Evolutionary conservation across 1,284 basidiomycete genomes (phyloP).

Genomic region (Polyporus tsugae): DNA sequence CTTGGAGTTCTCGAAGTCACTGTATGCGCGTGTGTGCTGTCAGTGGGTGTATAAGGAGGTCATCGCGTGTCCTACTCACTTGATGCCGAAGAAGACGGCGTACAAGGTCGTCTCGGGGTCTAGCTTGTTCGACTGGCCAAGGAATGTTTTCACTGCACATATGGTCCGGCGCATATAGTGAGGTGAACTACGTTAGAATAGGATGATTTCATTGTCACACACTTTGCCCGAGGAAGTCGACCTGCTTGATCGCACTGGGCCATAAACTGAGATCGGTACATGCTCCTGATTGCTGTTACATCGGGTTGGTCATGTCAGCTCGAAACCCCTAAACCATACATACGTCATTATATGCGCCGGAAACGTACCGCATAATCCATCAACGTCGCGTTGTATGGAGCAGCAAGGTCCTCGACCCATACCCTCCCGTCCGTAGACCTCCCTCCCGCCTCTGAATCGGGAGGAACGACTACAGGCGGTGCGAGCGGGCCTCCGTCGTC

Average conservation of each 20-base stretch:
- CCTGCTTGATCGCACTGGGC: conserved; percentile 35
- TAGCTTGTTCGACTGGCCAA: conserved; percentile 43
- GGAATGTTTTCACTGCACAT: conserved; percentile 38
- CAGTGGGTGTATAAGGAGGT: neutral
- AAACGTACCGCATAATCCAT: conserved; percentile 54
- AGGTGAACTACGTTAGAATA: neutral
- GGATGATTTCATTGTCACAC: conserved; percentile 9
- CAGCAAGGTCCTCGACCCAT: conserved; percentile 46
- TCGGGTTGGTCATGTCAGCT: neutral
- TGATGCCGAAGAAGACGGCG: conserved; percentile 49
- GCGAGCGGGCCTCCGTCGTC: conserved; percentile 44
- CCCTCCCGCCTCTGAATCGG: conserved; percentile 43
- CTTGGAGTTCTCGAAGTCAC: conserved; percentile 42
- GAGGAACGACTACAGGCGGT: conserved; percentile 42
- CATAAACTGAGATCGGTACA: conserved; percentile 47
- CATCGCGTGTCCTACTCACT: conserved; percentile 35
- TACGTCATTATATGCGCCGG: neutral
- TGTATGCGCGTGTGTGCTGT: conserved; percentile 17
- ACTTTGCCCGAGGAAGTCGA: conserved; percentile 49
- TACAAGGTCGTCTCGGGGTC: conserved; percentile 46
- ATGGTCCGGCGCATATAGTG: neutral
- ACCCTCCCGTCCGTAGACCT: conserved; percentile 47
- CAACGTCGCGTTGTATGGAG: conserved; percentile 43
- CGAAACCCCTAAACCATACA: rapidly evolving
- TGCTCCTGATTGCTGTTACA: conserved; percentile 42